Evolutionary conservation across 1,284 basidiomycete genomes (phyloP).

Genomic region (Tylopilus sp.): DNA sequence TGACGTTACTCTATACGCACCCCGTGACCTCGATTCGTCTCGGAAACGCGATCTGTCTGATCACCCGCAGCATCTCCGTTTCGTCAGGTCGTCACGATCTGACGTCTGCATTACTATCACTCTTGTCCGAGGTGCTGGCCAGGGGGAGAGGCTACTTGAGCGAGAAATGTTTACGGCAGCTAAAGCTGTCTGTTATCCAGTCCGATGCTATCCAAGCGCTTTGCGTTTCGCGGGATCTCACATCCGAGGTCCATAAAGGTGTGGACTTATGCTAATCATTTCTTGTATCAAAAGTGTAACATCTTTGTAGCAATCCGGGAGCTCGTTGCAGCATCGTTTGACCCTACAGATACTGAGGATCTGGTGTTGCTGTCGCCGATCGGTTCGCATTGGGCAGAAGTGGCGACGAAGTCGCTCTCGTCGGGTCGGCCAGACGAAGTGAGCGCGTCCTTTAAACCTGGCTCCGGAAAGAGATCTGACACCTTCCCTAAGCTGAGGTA

Average conservation of each 20-base stretch:
- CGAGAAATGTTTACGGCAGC: conserved; percentile 24
- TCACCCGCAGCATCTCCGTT: conserved; percentile 38
- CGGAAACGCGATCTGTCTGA: conserved; percentile 36
- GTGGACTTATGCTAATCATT: conserved; percentile 11
- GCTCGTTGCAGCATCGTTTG: conserved; percentile 28
- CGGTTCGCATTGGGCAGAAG: conserved; percentile 33
- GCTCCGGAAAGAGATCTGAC: neutral
- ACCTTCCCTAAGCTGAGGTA: conserved; percentile 28
- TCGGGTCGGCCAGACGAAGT: conserved; percentile 17
- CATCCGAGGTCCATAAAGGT: conserved; percentile 34
- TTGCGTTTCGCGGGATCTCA: conserved; percentile 30
- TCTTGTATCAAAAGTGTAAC: neutral
- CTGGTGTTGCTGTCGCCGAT: conserved; percentile 27
- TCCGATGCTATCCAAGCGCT: conserved; percentile 31
- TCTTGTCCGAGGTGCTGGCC: conserved; percentile 37
- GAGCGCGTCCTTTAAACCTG: neutral
- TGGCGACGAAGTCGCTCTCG: conserved; percentile 11
- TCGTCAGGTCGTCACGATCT: conserved; percentile 18
- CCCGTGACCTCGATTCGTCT: conserved; percentile 28
- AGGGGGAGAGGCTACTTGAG: conserved; percentile 26
- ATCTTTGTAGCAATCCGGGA: conserved; percentile 28
- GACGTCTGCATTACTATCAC: conserved; percentile 28
- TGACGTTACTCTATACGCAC: conserved; percentile 30
- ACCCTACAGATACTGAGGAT: conserved; percentile 26
- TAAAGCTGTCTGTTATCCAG: conserved; percentile 42